phyloP scores from a whole-genome alignment of 2,329 filamentous ascomycete genomes.

The Phoma herbarum region DNA sequence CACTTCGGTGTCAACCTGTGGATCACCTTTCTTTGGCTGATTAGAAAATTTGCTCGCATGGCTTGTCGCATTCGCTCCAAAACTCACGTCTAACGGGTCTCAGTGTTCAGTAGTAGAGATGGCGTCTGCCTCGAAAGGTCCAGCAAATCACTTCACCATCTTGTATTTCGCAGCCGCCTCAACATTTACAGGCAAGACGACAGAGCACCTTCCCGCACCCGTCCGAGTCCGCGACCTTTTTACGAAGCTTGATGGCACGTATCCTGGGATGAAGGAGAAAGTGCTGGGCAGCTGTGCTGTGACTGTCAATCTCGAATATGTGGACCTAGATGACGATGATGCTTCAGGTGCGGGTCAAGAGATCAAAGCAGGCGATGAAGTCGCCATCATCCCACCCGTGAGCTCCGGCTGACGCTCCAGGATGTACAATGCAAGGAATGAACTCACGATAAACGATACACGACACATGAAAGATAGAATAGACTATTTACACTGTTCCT shows the following conservation, averaged over 20 bases:
- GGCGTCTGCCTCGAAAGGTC: constrained; percentile 57
- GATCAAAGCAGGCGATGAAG: constrained; percentile 79
- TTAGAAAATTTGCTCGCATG: constrained; percentile 20
- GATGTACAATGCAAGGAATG: not conserved
- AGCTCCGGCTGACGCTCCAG: constrained; percentile 75
- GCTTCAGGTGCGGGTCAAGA: constrained; percentile 56
- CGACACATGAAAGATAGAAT: not conserved
- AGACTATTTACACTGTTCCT: not conserved
- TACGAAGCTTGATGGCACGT: constrained; percentile 70
- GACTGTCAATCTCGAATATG: constrained; percentile 82
- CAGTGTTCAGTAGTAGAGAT: constrained; percentile 35
- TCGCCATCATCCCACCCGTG: constrained; percentile 87
- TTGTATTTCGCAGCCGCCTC: constrained; percentile 83
- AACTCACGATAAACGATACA: not conserved
- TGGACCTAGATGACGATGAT: constrained; percentile 69
- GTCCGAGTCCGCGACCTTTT: constrained; percentile 71
- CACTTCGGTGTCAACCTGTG: constrained; percentile 43
- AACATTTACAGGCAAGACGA: constrained; percentile 73
- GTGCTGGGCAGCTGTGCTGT: constrained; percentile 78
- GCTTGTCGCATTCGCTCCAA: not conserved
- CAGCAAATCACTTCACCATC: constrained; percentile 75
- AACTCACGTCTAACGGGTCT: constrained; percentile 25
- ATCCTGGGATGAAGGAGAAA: constrained; percentile 73
- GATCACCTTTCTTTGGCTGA: constrained; percentile 46
- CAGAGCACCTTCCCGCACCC: constrained; percentile 73